phyloP scores from a whole-genome alignment of 805 yeast genomes.

The Lipomyces orientalis region DNA sequence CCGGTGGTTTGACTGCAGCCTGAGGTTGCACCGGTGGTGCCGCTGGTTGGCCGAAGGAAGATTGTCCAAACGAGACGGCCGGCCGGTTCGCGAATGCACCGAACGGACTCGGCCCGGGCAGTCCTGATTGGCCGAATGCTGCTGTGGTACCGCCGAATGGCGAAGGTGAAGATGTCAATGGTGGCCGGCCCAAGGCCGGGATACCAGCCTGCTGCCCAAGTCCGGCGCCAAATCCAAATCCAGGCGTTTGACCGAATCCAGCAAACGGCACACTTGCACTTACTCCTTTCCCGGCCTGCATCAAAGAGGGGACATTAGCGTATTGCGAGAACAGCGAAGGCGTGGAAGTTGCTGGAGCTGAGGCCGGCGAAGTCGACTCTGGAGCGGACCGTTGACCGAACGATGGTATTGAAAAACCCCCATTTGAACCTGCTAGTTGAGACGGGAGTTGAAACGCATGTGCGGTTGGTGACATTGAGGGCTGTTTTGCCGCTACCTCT shows the following conservation, averaged over 20 bases:
- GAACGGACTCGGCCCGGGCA: background rate
- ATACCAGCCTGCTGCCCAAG: background rate
- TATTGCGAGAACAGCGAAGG: slow-evolving; percentile 19
- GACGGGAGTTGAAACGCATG: background rate
- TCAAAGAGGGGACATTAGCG: slow-evolving; percentile 14
- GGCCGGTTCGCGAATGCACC: background rate
- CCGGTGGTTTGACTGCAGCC: background rate
- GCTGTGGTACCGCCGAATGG: slow-evolving; percentile 14
- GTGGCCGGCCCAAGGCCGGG: background rate
- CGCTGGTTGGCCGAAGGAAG: slow-evolving; percentile 22
- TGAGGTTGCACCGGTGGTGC: background rate
- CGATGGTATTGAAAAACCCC: background rate
- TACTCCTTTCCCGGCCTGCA: background rate
- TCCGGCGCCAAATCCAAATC: background rate
- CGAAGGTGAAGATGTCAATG: slow-evolving; percentile 8
- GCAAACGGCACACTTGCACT: background rate
- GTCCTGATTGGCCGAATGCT: slow-evolving; percentile 14
- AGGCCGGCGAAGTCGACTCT: background rate
- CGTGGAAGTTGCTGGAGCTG: slow-evolving; percentile 9
- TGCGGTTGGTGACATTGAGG: background rate
- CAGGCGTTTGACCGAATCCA: slow-evolving; percentile 8
- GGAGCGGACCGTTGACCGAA: background rate
- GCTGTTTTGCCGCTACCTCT: background rate
- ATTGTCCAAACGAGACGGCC: slow-evolving; percentile 6
- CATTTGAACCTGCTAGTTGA: background rate